Base-by-base conservation (phyloP, 2,329 filamentous ascomycete genomes). In the Aspergillus bombycis region DNA sequence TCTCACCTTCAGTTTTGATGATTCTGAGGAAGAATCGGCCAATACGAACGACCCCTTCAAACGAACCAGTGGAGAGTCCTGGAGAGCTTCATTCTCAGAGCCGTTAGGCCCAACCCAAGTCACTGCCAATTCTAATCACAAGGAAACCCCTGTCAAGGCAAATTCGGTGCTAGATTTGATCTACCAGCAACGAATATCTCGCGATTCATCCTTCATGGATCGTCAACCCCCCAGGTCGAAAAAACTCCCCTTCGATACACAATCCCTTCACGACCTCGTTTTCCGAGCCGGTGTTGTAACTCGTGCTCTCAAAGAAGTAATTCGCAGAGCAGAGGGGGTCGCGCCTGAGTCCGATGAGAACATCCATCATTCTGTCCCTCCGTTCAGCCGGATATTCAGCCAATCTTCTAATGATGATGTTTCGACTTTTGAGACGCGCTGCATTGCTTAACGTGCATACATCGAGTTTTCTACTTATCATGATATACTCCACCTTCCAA, bases 231-330 rank as follows among this genome's bases (percentile, higher is more conserved):
- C 73, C n/a, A 69, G 75, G 43, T 69, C 76, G 21, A 76, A 77
- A 58, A 89, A 89, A 69, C 83, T 89, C n/a, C 86, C 86, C 0
- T 90, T 90, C 71, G 87, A 89, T 70, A 89, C 87, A 2, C 85
- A 85, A 30, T 89, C 88, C 50, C 80, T 90, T 16, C 82, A 84
- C 67, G 85, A 88, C 70, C 85, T 90, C 61, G 87, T 90, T 30
- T 72, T 79, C 32, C 79, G 82, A 48, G 81, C 82, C 19, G 81
- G 81, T 21, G 80, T 81, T 34, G 80, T 84, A 50, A 83, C 81
- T 21, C 76, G 82, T 54, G 79, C 81, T 14, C 67, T 84, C 59
- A 83, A 84, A 66, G 82, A 83, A 63, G 78, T 82, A 55, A 77
- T 84, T 52, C 80, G 82, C 63, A 81, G 79, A 71, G 82, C 81